Percentiles rank a stretch among this genome's conserved stretches.
phyloP scores from a whole-genome alignment of 2,329 filamentous ascomycete genomes.

The Cadophora sp. region DNA sequence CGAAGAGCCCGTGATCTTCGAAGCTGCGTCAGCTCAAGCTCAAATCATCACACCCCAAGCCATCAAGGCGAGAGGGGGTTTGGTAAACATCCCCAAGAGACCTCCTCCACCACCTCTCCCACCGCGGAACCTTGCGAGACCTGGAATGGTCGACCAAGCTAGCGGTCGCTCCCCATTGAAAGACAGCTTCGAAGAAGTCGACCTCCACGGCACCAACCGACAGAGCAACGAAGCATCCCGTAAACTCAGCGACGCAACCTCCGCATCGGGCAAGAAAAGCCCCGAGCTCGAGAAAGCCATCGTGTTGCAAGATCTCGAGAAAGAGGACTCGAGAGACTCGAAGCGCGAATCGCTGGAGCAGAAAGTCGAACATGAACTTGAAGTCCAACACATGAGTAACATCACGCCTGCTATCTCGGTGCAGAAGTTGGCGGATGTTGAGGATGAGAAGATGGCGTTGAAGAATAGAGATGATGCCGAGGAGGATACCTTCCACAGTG shows the following conservation, averaged over 20 bases:
- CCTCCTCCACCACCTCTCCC: constrained; percentile 76
- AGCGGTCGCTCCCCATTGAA: constrained; percentile 38
- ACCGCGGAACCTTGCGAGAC: constrained; percentile 70
- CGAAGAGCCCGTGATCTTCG: constrained; percentile 72
- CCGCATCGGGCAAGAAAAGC: constrained; percentile 16
- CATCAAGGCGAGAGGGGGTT: constrained; percentile 68
- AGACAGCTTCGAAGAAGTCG: constrained; percentile 46
- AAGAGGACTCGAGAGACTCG: constrained; percentile 3
- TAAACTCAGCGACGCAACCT: constrained; percentile 1
- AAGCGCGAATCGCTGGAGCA: constrained; percentile 19
- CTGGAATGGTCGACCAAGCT: constrained; percentile 39
- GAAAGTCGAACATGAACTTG: constrained; percentile 23
- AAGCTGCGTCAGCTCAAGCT: constrained; percentile 65
- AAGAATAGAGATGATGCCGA: constrained; percentile 21
- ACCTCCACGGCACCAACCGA: constrained; percentile 33
- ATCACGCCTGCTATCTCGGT: background rate
- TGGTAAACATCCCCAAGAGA: constrained; percentile 86
- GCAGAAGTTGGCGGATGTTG: background rate
- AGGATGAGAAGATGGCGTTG: constrained; percentile 7
- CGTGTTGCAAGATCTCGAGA: constrained; percentile 19
- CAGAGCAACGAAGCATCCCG: constrained; percentile 25
- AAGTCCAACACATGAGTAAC: constrained; percentile 14
- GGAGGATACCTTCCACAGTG: constrained; percentile 34
- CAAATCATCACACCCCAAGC: constrained; percentile 61
- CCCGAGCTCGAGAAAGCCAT: constrained; percentile 9